Percentiles rank a stretch among this genome's conserved stretches.
Conservation (phyloP, 441 rosid genomes). For the Erodium texanum region DNA sequence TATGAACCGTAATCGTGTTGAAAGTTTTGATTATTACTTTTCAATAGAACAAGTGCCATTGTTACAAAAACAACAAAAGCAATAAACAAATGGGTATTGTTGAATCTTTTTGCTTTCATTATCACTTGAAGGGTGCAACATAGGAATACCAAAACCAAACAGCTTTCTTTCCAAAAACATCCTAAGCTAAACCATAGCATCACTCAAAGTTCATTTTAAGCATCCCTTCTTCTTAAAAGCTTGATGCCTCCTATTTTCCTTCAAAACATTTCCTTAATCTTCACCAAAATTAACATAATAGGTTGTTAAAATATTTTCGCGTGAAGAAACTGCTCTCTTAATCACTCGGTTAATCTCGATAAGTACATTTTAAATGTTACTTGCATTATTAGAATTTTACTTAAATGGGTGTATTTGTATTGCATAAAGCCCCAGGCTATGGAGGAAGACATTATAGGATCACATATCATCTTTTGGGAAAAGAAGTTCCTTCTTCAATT, state of each 20-base stretch:
- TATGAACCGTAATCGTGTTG: no score
- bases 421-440: no score
- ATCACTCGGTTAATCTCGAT: no score
- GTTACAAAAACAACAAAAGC: not conserved
- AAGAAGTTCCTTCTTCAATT: no score
- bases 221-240: not conserved
- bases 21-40: not conserved
- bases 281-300: not conserved
- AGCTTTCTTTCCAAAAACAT: conserved; percentile 4
- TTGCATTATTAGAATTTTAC: no score
- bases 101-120: not conserved
- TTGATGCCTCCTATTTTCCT: not conserved
- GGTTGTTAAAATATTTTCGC: no score
- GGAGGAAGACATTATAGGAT: no score
- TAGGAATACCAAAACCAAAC: not conserved
- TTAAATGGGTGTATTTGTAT: no score
- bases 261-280: not conserved
- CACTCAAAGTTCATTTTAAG: conserved; percentile 4
- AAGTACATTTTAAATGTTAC: no score
- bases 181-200: conserved; percentile 2
- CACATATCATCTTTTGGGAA: no score
- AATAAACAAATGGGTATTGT: not conserved
- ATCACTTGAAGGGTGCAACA: not conserved
- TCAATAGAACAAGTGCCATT: no score
- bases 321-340: no score